phyloP scores from a whole-genome alignment of 805 yeast species.

The Pichia rugopelliculosa region DNA sequence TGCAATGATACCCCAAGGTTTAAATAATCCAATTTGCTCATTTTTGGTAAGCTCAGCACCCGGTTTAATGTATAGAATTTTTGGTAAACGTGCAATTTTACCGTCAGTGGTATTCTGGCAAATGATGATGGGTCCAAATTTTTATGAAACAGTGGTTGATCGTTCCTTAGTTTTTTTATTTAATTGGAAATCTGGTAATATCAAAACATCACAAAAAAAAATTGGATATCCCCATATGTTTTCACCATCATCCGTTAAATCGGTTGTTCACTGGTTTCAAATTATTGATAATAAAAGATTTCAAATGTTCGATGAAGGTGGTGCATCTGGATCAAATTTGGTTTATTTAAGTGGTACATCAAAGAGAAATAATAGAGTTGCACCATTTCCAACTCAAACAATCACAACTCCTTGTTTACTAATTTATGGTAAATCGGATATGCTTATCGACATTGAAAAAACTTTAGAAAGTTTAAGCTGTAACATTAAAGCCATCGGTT shows the following conservation, averaged over 20 bases:
- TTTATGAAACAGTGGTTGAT: conserved; percentile 41
- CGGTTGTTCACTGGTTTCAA: conserved; percentile 44
- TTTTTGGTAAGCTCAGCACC: conserved; percentile 74
- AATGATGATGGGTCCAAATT: conserved; percentile 42
- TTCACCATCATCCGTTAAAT: conserved; percentile 48
- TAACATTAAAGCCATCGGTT: conserved; percentile 33
- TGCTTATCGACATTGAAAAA: conserved; percentile 77
- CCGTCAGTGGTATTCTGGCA: conserved; percentile 64
- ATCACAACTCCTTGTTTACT: conserved; percentile 71
- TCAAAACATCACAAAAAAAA: conserved; percentile 37
- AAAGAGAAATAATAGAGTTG: conserved; percentile 36
- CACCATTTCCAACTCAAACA: conserved; percentile 56
- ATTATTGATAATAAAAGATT: conserved; percentile 39
- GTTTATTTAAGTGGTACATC: conserved; percentile 22
- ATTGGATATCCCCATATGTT: conserved; percentile 46
- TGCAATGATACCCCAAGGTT: conserved; percentile 86
- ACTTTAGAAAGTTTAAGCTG: conserved; percentile 65
- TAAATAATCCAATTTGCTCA: conserved; percentile 36
- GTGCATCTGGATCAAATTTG: conserved; percentile 26
- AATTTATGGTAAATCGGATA: conserved; percentile 73
- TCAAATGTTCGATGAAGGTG: conserved; percentile 47
- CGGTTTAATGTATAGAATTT: conserved; percentile 56
- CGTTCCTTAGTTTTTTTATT: conserved; percentile 38
- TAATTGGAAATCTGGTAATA: conserved; percentile 41
- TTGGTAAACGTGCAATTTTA: conserved; percentile 67